A percentile compares a stretch with the other conserved stretches of the same genome.
Evolutionary conservation across 176 grass and related monocot species (phyloP).

Genomic region (Musa acuminata): DNA sequence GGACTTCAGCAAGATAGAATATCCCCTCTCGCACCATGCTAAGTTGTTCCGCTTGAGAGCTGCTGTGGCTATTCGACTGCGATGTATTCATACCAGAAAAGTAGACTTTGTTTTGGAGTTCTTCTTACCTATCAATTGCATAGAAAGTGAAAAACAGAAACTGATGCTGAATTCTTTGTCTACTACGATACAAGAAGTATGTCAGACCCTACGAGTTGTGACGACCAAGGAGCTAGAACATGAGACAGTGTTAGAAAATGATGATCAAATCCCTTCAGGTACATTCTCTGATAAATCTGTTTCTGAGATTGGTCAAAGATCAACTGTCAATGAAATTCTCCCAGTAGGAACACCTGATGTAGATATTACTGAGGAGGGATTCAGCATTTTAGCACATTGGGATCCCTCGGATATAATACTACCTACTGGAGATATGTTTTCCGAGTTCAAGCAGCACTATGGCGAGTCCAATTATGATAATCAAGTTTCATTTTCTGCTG

Average conservation of each 20-base stretch:
- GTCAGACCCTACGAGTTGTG: slow-evolving; percentile 47
- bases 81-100: slow-evolving; percentile 39
- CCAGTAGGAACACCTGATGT: slow-evolving; percentile 19
- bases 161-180: slow-evolving; percentile 70
- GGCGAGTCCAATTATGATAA: slow-evolving; percentile 30
- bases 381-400: slow-evolving; percentile 55
- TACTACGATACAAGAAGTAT: slow-evolving; percentile 51
- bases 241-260: slow-evolving; percentile 28
- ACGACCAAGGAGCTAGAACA: slow-evolving; percentile 50
- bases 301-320: slow-evolving; percentile 29
- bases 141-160: slow-evolving; percentile 40
- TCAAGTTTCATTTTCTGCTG: slow-evolving; percentile 17
- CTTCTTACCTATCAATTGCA: slow-evolving; percentile 65
- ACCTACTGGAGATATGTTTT: slow-evolving; percentile 35
- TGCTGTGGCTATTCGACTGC: slow-evolving; percentile 64
- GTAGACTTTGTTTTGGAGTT: slow-evolving; percentile 88
- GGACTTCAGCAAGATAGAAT: slow-evolving; percentile 50
- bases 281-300: slow-evolving; percentile 19
- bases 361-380: slow-evolving; percentile 27
- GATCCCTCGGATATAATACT: slow-evolving; percentile 20
- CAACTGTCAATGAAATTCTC: slow-evolving; percentile 15
- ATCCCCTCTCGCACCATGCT: slow-evolving; percentile 80
- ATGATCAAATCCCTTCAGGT: slow-evolving; percentile 8
- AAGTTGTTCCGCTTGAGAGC: slow-evolving; percentile 68
- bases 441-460: slow-evolving; percentile 35